These are phyloP conservation scores for Neurospora tetraspora DNA, from an alignment of 495 filamentous ascomycete genomes.

Conservation along the genomic window DNA sequence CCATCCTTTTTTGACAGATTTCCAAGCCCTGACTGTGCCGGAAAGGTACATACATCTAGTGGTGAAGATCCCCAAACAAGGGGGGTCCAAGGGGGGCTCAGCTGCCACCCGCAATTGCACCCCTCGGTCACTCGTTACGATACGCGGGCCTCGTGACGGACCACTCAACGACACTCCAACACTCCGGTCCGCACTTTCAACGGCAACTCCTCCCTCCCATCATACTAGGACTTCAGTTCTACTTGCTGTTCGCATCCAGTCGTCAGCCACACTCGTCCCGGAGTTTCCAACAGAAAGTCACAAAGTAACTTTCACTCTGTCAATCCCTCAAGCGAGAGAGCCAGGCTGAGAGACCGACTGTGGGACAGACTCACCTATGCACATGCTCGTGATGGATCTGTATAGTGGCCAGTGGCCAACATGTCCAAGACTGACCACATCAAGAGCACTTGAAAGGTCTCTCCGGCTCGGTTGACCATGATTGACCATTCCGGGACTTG, in stretches of 20 bases:
- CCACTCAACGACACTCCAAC: neutral
- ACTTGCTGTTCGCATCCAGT: neutral
- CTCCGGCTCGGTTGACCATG: neutral
- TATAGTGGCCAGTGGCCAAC: neutral
- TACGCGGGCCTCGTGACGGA: constrained; percentile 12
- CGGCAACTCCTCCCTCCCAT: neutral
- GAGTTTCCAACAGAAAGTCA: neutral
- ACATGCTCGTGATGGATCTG: neutral
- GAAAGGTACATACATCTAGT: neutral
- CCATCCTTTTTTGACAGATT: neutral
- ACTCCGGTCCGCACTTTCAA: neutral
- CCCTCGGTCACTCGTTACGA: constrained; percentile 10
- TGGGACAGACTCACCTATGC: neutral
- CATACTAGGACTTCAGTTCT: neutral
- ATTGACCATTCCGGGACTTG: neutral
- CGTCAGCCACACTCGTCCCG: neutral
- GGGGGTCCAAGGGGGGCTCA: constrained; percentile 13
- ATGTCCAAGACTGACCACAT: neutral
- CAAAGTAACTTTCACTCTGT: neutral
- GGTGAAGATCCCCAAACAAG: neutral
- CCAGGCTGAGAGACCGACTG: neutral
- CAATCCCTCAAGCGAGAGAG: neutral
- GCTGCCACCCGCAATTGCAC: constrained; percentile 12
- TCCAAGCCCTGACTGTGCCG: neutral
- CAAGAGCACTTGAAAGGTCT: neutral